Percentiles rank a stretch among this genome's conserved stretches.
These are phyloP conservation scores for Neurospora crassa DNA, from an alignment of 2,329 filamentous ascomycete species.

Conservation along the genomic window DNA sequence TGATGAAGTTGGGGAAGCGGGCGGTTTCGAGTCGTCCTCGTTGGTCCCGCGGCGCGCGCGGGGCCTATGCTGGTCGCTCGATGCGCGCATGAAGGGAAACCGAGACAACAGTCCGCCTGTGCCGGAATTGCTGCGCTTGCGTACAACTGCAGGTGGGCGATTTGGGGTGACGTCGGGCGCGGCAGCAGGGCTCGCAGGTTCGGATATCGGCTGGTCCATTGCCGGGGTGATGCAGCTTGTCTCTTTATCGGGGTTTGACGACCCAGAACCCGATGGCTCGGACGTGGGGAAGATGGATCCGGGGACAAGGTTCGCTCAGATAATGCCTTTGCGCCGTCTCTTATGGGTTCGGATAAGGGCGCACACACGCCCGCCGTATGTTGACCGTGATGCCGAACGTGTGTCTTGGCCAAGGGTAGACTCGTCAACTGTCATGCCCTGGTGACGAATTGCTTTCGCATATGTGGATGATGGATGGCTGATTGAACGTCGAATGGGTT, in stretches of 20 bases:
- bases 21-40: conserved; percentile 19
- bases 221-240: background rate
- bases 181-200: background rate
- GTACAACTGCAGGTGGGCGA: conserved; percentile 11
- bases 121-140: conserved; percentile 36
- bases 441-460: background rate
- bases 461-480: background rate
- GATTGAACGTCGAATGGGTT: background rate
- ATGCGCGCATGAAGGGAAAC: conserved; percentile 55
- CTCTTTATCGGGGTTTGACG: background rate
- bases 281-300: background rate
- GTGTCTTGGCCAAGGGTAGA: background rate
- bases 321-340: background rate
- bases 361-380: background rate
- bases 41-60: conserved; percentile 23
- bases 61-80: conserved; percentile 22
- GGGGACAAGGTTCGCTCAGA: background rate
- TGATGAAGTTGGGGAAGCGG: conserved; percentile 8
- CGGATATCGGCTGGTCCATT: conserved; percentile 11
- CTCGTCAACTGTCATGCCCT: background rate
- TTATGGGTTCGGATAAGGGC: background rate
- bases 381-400: background rate
- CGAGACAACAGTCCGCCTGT: conserved; percentile 56
- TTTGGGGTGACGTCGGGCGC: conserved; percentile 6
- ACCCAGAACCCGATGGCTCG: background rate